A percentile compares a stretch with the other conserved stretches of the same genome.
These are phyloP conservation scores for Xerocomus brunneocitrinus DNA, from an alignment of 768 basidiomycete species.

Conservation along the genomic window DNA sequence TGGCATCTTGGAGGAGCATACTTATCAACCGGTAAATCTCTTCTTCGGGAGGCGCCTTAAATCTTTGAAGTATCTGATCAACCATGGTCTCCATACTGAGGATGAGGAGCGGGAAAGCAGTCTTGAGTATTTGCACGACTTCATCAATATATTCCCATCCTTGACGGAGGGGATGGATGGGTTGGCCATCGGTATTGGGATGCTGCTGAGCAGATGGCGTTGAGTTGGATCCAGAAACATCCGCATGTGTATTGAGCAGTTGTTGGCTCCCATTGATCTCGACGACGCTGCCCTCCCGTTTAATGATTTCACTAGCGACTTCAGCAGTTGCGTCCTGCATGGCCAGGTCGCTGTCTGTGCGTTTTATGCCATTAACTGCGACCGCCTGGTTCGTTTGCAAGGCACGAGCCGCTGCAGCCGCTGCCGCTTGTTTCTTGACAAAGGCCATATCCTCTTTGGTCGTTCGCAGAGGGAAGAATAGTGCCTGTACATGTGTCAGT, in stretches of 20 bases:
- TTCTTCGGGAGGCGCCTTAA: constrained; percentile 87
- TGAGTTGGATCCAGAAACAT: constrained; percentile 12
- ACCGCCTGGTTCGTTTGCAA: constrained; percentile 33
- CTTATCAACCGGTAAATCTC: constrained; percentile 90
- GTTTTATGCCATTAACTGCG: constrained; percentile 25
- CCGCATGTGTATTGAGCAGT: constrained; percentile 11
- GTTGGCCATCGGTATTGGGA: constrained; percentile 18
- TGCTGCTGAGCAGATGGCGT: constrained; percentile 14
- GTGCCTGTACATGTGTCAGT: constrained; percentile 50
- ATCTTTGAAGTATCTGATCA: constrained; percentile 86
- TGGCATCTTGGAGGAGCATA: constrained; percentile 82
- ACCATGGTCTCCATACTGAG: constrained; percentile 96
- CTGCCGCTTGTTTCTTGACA: constrained; percentile 41
- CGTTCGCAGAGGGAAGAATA: constrained; percentile 94
- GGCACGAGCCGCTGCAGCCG: constrained; percentile 31
- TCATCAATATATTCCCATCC: constrained; percentile 93
- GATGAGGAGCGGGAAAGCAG: constrained; percentile 90
- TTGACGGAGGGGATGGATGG: constrained; percentile 46
- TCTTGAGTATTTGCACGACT: constrained; percentile 89
- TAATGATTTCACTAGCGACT: constrained; percentile 22
- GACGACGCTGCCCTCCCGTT: constrained; percentile 15
- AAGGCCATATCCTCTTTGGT: constrained; percentile 64
- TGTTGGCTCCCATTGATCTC: constrained; percentile 28
- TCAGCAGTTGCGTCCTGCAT: constrained; percentile 30
- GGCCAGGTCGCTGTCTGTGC: constrained; percentile 27